These are phyloP conservation scores for Trypanosomatidae sp. DNA, from an alignment of 208 protist genomes.

Conservation along the genomic window DNA sequence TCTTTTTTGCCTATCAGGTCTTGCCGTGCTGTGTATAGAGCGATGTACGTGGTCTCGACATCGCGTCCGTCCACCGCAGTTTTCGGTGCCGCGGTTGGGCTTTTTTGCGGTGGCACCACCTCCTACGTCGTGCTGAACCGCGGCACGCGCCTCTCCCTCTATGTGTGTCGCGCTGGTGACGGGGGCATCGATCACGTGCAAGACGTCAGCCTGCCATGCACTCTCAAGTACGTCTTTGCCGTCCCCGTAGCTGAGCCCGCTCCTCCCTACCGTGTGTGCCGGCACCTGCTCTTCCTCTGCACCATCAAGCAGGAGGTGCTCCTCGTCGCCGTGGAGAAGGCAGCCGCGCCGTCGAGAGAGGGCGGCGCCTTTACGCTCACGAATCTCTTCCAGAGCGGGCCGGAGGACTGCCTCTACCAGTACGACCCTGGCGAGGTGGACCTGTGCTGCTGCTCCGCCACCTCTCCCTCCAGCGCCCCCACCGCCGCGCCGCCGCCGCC, in stretches of 20 bases:
- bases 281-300: conserved; percentile 78
- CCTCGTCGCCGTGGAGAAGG: conserved; percentile 55
- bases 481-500: conserved; percentile 16
- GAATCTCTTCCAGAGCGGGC: conserved; percentile 60
- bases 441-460: conserved; percentile 48
- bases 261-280: conserved; percentile 11
- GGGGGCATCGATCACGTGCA: conserved; percentile 31
- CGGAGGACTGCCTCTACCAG: conserved; percentile 65
- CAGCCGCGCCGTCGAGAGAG: neutral
- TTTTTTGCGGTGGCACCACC: conserved; percentile 28
- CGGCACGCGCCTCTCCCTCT: conserved; percentile 56
- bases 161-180: conserved; percentile 12
- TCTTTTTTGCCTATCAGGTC: neutral
- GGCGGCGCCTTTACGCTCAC: conserved; percentile 18
- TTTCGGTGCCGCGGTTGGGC: conserved; percentile 40
- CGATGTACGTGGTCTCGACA: conserved; percentile 53
- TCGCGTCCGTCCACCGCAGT: conserved; percentile 53
- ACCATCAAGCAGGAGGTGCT: conserved; percentile 77
- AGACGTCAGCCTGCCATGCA: conserved; percentile 62
- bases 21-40: no score
- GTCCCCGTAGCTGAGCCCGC: conserved; percentile 46
- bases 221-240: conserved; percentile 66
- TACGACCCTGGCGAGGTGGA: conserved; percentile 50
- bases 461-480: neutral
- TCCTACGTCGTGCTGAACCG: conserved; percentile 52